Base-by-base conservation (phyloP, 306 rosid genomes). In the Gleditsia sinensis region DNA sequence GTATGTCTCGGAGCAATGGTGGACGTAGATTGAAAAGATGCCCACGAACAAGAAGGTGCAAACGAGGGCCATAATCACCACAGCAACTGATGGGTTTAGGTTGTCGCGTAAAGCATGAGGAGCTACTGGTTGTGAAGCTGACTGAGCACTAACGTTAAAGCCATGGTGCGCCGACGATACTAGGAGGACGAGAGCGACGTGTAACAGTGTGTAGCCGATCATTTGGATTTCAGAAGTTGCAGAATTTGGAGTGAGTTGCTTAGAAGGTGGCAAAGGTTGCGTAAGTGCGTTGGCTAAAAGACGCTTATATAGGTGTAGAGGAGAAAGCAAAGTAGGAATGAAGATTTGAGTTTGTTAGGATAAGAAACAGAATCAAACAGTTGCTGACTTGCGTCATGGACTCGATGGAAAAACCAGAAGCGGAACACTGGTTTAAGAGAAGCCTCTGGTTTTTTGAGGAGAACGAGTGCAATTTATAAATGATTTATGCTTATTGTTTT, bases 91-190 rank as follows among this genome's bases (percentile, higher is more conserved):
- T 20, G 80, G 75, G 62, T 43, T 14, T 5, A 69, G 9, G 50
- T 51, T 14, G 10, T 20, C 49, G 5, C 19, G 21, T 45, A 10
- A 2, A 16, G 73, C 23, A 8, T 17, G 48, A 0, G 62, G 30
- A 58, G 10, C 5, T 54, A 25, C 23, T 9, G 28, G 16, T 16
- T 32, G 63, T 17, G 53, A 17, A 32, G 42, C 2, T 23, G 75
- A 34, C 67, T 80, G 86, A 9, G 83, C 82, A 61, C n/a, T 0
- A 30, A 57, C 66, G 32, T n/a, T n/a, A n/a, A n/a, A n/a, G n/a
- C 0, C 21, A 12, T 13, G 50, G 12, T 21, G 2, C 54, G 39
- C 1, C 1, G 43, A 25, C 13, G 8, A 9, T 12, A 36, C 7
- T 1, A 24, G 2, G 30, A 70, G 67, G 57, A 70, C 27, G 23